phyloP scores from a whole-genome alignment of 2,329 filamentous ascomycete genomes.

The Scedosporium minutisporum region DNA sequence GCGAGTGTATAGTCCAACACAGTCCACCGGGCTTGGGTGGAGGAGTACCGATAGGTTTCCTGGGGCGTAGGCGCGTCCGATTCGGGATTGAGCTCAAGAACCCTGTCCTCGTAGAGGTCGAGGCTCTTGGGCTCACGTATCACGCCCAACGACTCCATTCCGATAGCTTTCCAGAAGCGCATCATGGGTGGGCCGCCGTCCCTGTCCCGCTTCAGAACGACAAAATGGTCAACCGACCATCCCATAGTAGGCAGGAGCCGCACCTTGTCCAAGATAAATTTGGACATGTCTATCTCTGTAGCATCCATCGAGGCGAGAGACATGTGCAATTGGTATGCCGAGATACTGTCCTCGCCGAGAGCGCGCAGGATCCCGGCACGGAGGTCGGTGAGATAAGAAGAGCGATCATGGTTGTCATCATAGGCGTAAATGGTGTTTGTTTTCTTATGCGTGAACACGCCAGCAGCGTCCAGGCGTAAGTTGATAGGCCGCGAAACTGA shows the following conservation, averaged over 20 bases:
- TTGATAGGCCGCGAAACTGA: constrained; percentile 7
- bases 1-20: neutral
- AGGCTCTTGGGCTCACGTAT: constrained; percentile 7
- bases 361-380: constrained; percentile 23
- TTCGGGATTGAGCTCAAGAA: neutral
- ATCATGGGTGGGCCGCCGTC: constrained; percentile 26
- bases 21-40: constrained; percentile 11
- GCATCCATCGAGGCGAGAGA: constrained; percentile 18
- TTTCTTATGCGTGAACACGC: constrained; percentile 37
- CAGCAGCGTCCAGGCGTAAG: constrained; percentile 30
- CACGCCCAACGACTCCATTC: constrained; percentile 16
- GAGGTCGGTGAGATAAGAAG: constrained; percentile 20
- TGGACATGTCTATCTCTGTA: constrained; percentile 29
- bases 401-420: constrained; percentile 16
- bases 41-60: neutral
- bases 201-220: constrained; percentile 41
- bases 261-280: constrained; percentile 43
- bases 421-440: constrained; percentile 40
- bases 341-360: constrained; percentile 20
- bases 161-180: constrained; percentile 45
- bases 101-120: constrained; percentile 20
- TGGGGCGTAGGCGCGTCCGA: neutral
- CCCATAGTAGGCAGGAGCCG: constrained; percentile 33
- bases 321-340: constrained; percentile 23
- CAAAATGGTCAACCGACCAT: constrained; percentile 39